Conservation (phyloP, 257 asterid species). For the Rauvolfia tetraphylla region DNA sequence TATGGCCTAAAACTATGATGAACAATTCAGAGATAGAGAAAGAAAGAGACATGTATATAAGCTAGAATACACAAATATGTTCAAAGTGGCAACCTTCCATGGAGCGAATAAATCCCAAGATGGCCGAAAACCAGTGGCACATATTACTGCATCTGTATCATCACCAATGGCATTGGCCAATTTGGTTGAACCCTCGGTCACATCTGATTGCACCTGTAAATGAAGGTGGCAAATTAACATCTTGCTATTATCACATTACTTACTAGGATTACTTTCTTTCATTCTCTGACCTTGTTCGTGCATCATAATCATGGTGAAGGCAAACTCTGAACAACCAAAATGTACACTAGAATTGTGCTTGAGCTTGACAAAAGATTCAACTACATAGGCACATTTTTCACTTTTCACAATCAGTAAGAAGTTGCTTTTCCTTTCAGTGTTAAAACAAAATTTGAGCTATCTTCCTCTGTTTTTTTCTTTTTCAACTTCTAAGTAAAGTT, state of each 20-base stretch:
- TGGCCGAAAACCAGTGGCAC: conserved; percentile 88
- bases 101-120: conserved; percentile 80
- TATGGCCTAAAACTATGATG: not conserved
- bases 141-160: conserved; percentile 88
- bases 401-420: not conserved
- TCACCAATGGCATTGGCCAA: conserved; percentile 80
- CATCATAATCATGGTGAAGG: not conserved
- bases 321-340: too few species aligned
- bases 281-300: not conserved
- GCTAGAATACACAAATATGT: not conserved
- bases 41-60: not conserved
- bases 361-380: not conserved
- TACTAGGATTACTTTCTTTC: not conserved
- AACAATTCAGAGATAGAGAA: not conserved
- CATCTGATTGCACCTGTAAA: conserved; percentile 87
- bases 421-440: not conserved
- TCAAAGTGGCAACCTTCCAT: conserved; percentile 62
- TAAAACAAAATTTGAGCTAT: too few species aligned
- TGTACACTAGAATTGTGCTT: not conserved
- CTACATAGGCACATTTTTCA: not conserved
- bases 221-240: not conserved
- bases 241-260: not conserved
- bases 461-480: not conserved
- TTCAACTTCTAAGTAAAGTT: not conserved
- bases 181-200: conserved; percentile 75